Percentiles rank a stretch among this genome's conserved stretches.
These are phyloP conservation scores for Chytriomyces confervae DNA, from an alignment of 192 early-diverging fungal species.

Conservation along the genomic window DNA sequence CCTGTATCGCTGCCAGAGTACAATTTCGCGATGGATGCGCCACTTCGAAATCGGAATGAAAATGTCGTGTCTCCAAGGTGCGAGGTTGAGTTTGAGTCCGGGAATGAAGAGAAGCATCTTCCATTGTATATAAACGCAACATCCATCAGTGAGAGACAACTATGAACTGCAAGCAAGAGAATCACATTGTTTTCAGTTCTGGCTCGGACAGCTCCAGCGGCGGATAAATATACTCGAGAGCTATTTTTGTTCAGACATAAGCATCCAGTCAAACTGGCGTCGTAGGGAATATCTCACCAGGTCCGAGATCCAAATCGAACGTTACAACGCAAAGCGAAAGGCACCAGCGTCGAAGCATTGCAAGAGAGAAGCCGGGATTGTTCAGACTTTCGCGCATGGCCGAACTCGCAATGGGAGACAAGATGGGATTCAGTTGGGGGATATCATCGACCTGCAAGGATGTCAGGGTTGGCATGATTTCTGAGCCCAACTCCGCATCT, in stretches of 20 bases:
- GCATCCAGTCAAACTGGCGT: not conserved
- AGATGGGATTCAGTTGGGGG: not conserved
- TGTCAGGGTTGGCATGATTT: not conserved
- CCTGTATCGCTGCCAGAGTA: slow-evolving; percentile 21
- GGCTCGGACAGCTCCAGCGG: slow-evolving; percentile 52
- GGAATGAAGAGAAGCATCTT: slow-evolving; percentile 61
- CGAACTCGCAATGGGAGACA: not conserved
- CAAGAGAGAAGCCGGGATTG: not conserved
- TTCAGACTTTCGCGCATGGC: not conserved
- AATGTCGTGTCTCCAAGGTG: slow-evolving; percentile 58
- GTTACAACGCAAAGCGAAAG: slow-evolving; percentile 56
- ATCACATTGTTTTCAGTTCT: slow-evolving; percentile 57
- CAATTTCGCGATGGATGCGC: slow-evolving; percentile 41
- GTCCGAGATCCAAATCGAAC: slow-evolving; percentile 61
- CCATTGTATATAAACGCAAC: slow-evolving; percentile 5
- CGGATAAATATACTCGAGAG: slow-evolving; percentile 56
- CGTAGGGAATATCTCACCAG: slow-evolving; percentile 36
- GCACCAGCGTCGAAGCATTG: slow-evolving; percentile 53
- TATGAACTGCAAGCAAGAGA: not conserved
- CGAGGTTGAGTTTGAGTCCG: slow-evolving; percentile 59
- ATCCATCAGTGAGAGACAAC: not conserved
- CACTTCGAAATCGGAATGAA: slow-evolving; percentile 57
- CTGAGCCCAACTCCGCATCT: not conserved
- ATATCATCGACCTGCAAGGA: not conserved
- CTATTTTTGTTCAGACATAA: slow-evolving; percentile 27